Base-by-base conservation (phyloP, 2,329 filamentous ascomycete species). In the Cladosporium colombiae region DNA sequence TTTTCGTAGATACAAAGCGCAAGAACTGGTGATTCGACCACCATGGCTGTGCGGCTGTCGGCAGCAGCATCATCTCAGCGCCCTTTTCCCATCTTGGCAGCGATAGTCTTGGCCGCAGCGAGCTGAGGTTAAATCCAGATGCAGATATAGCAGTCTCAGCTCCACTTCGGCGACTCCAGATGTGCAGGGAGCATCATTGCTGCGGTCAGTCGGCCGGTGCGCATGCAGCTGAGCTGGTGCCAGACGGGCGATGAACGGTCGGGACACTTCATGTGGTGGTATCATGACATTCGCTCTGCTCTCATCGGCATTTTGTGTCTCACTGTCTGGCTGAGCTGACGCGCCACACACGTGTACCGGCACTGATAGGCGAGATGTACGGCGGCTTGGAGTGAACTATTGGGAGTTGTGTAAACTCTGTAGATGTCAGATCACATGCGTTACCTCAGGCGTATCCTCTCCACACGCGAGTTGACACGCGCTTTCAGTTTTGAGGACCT, bases 11-110 rank as follows among this genome's bases (percentile, higher is more conserved):
- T 33, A n/a, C 52, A n/a, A 31, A 55, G 29, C 52, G 18, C 52
- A n/a, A 33, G 7, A 23, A 55, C 13, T 16, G 5, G 27, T 21
- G 52, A 18, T 29, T 40, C 35, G n/a, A 21, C 55, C 55, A 31
- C 55, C 55, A 21, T 57, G 55, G 55, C 55, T 57, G 55, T 57
- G 55, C 55, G 55, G 55, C n/a, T 37, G n/a, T 14, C 55, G 55
- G 55, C 55, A 57, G n/a, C 1, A 29, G 27, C 13, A 31, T 37
- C 53, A 57, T 57, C 55, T 40, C 31, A 57, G 33, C 55, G 29
- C 52, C 52, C 52, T 35, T 10, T 33, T 40, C n/a, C 55, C 31
- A 23, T 23, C 55, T 57, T 57, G 29, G 55, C 55, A 33, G 33
- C 55, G 21, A 25, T 57, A 31, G 33, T 40, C 55, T 23, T 33